phyloP scores from a whole-genome alignment of 352 stramenopile species.

The Pythium dissotocum region DNA sequence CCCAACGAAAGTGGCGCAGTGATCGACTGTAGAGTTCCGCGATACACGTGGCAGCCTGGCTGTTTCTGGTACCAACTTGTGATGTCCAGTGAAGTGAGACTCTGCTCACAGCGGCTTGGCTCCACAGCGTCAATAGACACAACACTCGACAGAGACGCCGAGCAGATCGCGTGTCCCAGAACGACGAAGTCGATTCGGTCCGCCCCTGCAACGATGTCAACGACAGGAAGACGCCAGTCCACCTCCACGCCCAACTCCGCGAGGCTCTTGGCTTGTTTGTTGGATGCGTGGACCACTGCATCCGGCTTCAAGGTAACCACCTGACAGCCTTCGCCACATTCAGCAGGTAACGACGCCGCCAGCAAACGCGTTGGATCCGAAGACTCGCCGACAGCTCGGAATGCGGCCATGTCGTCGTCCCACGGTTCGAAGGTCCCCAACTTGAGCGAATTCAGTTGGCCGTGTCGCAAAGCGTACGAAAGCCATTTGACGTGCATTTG shows the following conservation, averaged over 20 bases:
- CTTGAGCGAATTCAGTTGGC: background rate
- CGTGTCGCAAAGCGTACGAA: background rate
- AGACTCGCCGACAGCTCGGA: background rate
- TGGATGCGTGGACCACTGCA: background rate
- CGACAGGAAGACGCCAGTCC: background rate
- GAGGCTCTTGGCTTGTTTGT: background rate
- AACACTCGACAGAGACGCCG: background rate
- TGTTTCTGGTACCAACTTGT: background rate
- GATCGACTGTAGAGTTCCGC: background rate
- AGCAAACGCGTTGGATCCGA: background rate
- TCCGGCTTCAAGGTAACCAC: background rate
- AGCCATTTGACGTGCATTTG: background rate
- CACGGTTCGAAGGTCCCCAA: background rate
- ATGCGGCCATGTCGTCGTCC: background rate
- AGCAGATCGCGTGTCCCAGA: background rate
- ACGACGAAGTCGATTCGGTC: background rate
- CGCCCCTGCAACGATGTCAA: background rate
- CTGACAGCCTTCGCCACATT: background rate
- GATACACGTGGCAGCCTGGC: background rate
- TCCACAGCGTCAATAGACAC: background rate
- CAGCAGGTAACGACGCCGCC: background rate
- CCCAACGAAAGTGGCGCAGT: background rate
- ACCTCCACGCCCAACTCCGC: background rate
- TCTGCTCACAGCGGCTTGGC: background rate
- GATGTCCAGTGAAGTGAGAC: background rate